Evolutionary conservation across 1,284 basidiomycete genomes (phyloP), one percentile per base, ranked within the genome.

Genomic region (Sphagnurus paluster): DNA sequence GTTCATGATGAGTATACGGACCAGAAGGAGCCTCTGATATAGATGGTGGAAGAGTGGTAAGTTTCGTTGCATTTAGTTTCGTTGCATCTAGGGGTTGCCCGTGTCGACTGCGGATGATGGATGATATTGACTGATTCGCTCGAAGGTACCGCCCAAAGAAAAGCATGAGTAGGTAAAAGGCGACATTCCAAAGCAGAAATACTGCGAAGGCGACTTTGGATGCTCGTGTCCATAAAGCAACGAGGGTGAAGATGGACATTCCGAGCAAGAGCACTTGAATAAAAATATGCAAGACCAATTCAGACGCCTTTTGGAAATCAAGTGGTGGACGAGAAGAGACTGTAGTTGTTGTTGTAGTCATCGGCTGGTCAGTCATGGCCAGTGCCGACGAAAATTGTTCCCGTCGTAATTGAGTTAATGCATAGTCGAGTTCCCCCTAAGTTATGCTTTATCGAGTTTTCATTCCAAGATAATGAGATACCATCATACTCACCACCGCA

Each of bases 371-470:
- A 19, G 71, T 66, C 19, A 77, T 80, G 33, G 69, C 76, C 24
- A 79, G 79, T 3, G 79, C 79, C 38, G 74, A 67, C 29, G 74
- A 59, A 46, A 66, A 64, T 52, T 64, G 69, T 46, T 66, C 67
- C 51, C 68, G 70, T 53, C 66, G 72, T 40, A 71, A 62, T 61
- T 77, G 78, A 48, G 66, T 74, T 6, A 79, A 68, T 8, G 74
- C 71, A 65, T 80, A 84, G 62, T 87, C 84, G 19, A 85, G 71
- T 57, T 87, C 84, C 40, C 77, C 83, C 86, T 89, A 51, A 26
- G 45, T 28, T 56, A 37, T 43, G 39, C 32, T 17, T 30, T 50
- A 44, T 39, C 44, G 46, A 42, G 23, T 37, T 26, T 28, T 29
- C 41, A 39, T 29, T 29, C 42, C 38, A 53, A 34, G 28, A 46